Evolutionary conservation across 148 eudicot genomes (phyloP).

Genomic region (Chenopodium berlandieri): DNA sequence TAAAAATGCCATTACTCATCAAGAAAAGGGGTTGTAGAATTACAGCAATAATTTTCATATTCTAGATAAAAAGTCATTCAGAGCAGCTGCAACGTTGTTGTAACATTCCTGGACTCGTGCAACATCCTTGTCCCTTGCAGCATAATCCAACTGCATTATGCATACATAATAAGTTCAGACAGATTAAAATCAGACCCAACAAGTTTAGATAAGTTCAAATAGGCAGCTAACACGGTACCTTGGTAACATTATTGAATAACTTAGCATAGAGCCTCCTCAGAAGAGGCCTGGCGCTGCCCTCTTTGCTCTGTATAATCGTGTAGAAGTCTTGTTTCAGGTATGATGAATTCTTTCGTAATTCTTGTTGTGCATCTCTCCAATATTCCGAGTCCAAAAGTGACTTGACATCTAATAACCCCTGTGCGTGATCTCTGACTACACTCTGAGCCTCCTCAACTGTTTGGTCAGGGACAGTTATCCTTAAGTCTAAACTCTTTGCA

Average conservation of each 20-base stretch:
- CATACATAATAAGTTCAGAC: neutral
- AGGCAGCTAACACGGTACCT: slow-evolving; percentile 20
- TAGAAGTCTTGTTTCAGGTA: slow-evolving; percentile 58
- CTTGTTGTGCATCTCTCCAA: slow-evolving; percentile 58
- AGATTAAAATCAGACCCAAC: neutral
- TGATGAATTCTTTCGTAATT: slow-evolving; percentile 40
- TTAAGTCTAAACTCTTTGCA: slow-evolving; percentile 32
- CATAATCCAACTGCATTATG: slow-evolving; percentile 52
- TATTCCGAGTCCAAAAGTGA: slow-evolving; percentile 33
- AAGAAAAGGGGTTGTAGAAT: neutral
- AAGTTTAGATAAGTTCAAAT: too few species aligned
- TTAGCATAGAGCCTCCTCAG: slow-evolving; percentile 51
- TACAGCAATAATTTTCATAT: slow-evolving; percentile 6
- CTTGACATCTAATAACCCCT: slow-evolving; percentile 43
- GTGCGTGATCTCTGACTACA: slow-evolving; percentile 40
- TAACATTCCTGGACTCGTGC: slow-evolving; percentile 40
- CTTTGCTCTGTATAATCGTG: slow-evolving; percentile 56
- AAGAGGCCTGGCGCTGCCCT: slow-evolving; percentile 38
- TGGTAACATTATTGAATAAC: slow-evolving; percentile 54
- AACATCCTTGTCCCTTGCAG: slow-evolving; percentile 56
- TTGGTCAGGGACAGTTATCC: slow-evolving; percentile 66
- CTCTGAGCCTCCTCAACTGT: slow-evolving; percentile 56
- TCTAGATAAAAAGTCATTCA: slow-evolving; percentile 43
- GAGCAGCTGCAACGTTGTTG: slow-evolving; percentile 36
- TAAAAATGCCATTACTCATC: neutral